Percentiles rank a stretch among this genome's conserved stretches.
Evolutionary conservation across 2,329 filamentous ascomycete species (phyloP).

Genomic region (Canariomyces notabilis): DNA sequence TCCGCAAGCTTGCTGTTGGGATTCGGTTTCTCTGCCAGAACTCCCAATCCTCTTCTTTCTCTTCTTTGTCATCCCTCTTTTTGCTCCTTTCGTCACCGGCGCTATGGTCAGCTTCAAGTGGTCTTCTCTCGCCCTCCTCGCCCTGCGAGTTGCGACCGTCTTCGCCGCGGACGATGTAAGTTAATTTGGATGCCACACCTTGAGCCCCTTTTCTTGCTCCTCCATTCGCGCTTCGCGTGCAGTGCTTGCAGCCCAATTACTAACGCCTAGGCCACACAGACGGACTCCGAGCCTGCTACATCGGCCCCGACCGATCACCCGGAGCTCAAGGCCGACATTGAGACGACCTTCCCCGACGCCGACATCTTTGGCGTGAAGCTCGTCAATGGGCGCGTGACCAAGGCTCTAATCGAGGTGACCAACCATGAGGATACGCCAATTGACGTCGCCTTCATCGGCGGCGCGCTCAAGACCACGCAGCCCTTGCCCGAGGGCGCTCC

Average conservation of each 20-base stretch:
- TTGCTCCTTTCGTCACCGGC: conserved; percentile 19
- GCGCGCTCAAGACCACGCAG: conserved; percentile 60
- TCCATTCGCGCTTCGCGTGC: neutral
- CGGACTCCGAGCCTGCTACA: conserved; percentile 22
- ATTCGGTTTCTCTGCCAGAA: conserved; percentile 11
- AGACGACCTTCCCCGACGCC: conserved; percentile 59
- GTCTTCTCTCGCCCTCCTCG: conserved; percentile 66
- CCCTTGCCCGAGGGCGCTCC: conserved; percentile 45
- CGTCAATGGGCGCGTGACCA: conserved; percentile 83
- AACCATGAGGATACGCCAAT: conserved; percentile 79
- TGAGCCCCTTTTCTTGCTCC: conserved; percentile 18
- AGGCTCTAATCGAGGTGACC: conserved; percentile 73
- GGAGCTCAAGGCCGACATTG: conserved; percentile 59
- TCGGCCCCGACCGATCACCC: conserved; percentile 25
- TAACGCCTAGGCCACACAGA: conserved; percentile 12
- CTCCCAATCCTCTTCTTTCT: conserved; percentile 11
- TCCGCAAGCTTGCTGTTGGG: conserved; percentile 11
- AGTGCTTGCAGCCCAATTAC: conserved; percentile 4
- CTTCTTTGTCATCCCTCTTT: conserved; percentile 11
- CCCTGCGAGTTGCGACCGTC: conserved; percentile 61
- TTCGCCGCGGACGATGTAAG: conserved; percentile 58
- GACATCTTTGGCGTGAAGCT: conserved; percentile 95
- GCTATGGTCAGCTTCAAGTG: conserved; percentile 71
- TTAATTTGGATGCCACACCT: conserved; percentile 30
- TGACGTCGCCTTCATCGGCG: conserved; percentile 69